Evolutionary conservation across 2,329 filamentous ascomycete genomes (phyloP).

Genomic region (Cladosporium sp.): DNA sequence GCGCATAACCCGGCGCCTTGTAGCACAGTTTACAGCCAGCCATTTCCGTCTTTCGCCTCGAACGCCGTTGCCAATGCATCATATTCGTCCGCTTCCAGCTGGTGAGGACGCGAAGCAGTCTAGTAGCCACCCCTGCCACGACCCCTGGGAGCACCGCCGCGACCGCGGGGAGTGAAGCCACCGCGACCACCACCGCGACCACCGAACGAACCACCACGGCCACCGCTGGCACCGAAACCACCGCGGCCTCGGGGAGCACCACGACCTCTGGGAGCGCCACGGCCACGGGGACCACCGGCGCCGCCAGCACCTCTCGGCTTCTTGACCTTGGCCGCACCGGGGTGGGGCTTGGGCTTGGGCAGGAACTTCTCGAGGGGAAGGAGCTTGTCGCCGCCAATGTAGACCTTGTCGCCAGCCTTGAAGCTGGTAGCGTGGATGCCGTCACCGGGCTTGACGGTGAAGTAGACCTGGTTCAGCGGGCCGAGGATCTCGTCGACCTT

Average conservation of each 20-base stretch:
- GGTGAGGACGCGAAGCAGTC: conserved; percentile 10
- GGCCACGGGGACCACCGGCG: conserved; percentile 35
- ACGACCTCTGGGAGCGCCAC: conserved; percentile 53
- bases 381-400: conserved; percentile 89
- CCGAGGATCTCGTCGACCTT: conserved; percentile 98
- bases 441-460: conserved; percentile 95
- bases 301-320: conserved; percentile 58
- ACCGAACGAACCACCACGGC: conserved; percentile 45
- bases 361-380: conserved; percentile 94
- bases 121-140: conserved; percentile 32
- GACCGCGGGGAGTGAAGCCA: conserved; percentile 33
- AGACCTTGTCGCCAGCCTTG: conserved; percentile 96
- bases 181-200: conserved; percentile 52
- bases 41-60: conserved; percentile 9
- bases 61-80: conserved; percentile 14
- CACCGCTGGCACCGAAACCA: conserved; percentile 50
- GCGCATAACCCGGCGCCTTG: conserved; percentile 10
- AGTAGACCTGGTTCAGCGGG: conserved; percentile 95
- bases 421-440: conserved; percentile 93
- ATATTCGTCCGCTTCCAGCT: conserved; percentile 6
- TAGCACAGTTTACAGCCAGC: conserved; percentile 11
- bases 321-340: conserved; percentile 64
- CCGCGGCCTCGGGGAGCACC: conserved; percentile 44
- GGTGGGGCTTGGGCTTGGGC: conserved; percentile 78
- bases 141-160: conserved; percentile 31